Base-by-base conservation (phyloP, 352 stramenopile genomes). In the Elongisporangium anandrum region DNA sequence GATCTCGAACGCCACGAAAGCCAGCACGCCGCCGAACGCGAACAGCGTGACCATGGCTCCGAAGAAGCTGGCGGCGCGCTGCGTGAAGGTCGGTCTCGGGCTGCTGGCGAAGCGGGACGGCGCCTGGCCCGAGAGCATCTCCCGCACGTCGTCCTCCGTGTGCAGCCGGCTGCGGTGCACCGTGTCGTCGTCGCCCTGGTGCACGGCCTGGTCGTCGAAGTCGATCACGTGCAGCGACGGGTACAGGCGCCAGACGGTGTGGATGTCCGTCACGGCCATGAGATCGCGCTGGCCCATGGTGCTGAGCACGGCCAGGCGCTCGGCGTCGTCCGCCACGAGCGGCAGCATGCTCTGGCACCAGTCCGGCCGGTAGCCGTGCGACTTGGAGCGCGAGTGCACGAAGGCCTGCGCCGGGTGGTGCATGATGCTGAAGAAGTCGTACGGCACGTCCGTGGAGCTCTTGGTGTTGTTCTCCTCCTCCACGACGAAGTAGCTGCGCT, bases 391-490 rank as follows among this genome's bases (percentile, higher is more conserved):
- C 0, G 65, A 79, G 54, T 79, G 75, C 34, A 88, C 80, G 47
- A 94, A 94, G 6, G 81, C 85, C 59, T 87, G 72, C 0, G 73
- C 56, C 13, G 83, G 77, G 54, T 89, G 78, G 60, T 94, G 85
- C 83, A 94, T 94, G 67, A 94, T 89, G 60, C 82, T 93, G 69
- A 81, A 92, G 57, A 90, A 88, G 54, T 94, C 81, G 66, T 94
- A 94, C 2, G 83, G 78, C 15, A 72, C 65, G 17, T 52, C 58
- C 10, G 54, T 58, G 2, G 54, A 10, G 3, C 51, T 57, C 21
- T 57, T 64, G 19, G 41, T 53, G 26, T 63, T 60, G 24, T 60
- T 56, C 39, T 72, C 48, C 16, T 89, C 71, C 64, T 94, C 81
- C 16, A 84, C 70, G 34, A 89, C 61, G 26, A 94, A 90, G 57